Percentiles rank a stretch among this genome's conserved stretches.
Conservation (phyloP, 306 rosid genomes). For the Corylus avellana region DNA sequence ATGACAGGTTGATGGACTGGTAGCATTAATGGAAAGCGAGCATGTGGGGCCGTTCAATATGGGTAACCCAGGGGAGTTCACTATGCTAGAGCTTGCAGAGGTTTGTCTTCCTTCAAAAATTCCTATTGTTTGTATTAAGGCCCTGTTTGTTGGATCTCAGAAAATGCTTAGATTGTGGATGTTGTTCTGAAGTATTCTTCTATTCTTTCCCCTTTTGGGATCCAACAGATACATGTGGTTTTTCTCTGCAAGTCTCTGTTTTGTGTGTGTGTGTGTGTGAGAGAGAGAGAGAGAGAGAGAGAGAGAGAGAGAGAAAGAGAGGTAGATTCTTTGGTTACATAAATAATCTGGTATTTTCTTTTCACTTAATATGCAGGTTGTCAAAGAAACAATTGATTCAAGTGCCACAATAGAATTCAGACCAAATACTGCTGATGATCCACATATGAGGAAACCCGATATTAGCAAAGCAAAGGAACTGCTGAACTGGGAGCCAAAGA, state of each 20-base stretch:
- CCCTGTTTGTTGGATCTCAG: not conserved
- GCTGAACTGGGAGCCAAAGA: slow-evolving; percentile 90
- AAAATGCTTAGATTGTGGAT: not conserved
- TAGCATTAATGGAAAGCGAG: slow-evolving; percentile 88
- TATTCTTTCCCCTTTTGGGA: not conserved
- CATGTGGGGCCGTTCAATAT: slow-evolving; percentile 94
- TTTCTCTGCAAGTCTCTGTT: not conserved
- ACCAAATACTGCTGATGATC: slow-evolving; percentile 97
- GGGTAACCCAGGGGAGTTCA: slow-evolving; percentile 98
- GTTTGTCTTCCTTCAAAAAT: slow-evolving; percentile 43
- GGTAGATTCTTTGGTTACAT: not conserved
- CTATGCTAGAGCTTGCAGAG: slow-evolving; percentile 96
- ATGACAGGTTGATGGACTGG: slow-evolving; percentile 80
- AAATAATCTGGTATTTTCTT: slow-evolving; percentile 15
- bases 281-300: slow-evolving; percentile 4
- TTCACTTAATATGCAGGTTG: slow-evolving; percentile 59
- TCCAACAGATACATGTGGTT: slow-evolving; percentile 8
- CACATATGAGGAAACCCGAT: slow-evolving; percentile 98
- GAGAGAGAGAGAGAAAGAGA: slow-evolving; percentile 7
- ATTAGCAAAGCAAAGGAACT: slow-evolving; percentile 90
- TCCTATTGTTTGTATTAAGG: slow-evolving; percentile 15
- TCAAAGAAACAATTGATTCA: slow-evolving; percentile 90
- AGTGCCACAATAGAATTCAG: slow-evolving; percentile 84
- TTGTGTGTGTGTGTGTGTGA: not conserved
- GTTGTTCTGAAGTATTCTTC: not conserved